A percentile compares a stretch with the other conserved stretches of the same genome.
These are phyloP conservation scores for Thielaviopsis euricoi DNA, from an alignment of 2,329 filamentous ascomycete genomes.

Conservation along the genomic window DNA sequence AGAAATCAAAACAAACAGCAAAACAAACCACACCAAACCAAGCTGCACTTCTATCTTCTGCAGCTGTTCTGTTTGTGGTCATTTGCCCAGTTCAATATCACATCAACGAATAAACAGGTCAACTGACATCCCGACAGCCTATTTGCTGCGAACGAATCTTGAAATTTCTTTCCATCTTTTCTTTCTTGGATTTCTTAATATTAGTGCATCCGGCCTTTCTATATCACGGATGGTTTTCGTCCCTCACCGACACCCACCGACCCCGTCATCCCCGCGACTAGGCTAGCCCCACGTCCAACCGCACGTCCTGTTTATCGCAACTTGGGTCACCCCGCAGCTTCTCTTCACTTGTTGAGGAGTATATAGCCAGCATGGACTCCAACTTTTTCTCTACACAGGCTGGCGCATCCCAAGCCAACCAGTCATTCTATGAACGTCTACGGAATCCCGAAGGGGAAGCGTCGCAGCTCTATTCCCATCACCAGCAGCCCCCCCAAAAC, in stretches of 20 bases:
- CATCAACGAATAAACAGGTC: neutral
- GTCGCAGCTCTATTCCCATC: neutral
- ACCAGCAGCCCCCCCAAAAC: no score
- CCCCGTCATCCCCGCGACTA: neutral
- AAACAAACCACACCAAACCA: neutral
- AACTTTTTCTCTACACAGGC: conserved; percentile 31
- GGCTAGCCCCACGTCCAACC: neutral
- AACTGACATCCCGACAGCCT: neutral
- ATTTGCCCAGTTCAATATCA: neutral
- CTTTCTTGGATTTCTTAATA: no score
- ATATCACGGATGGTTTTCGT: neutral
- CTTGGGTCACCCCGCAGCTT: neutral
- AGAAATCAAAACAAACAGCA: no score
- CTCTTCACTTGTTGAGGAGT: neutral
- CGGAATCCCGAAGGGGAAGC: conserved; percentile 14
- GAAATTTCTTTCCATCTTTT: neutral
- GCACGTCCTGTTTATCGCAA: neutral
- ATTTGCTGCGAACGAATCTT: neutral
- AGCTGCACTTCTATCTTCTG: neutral
- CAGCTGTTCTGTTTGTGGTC: neutral
- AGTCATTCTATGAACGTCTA: conserved; percentile 35
- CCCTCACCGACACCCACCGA: neutral
- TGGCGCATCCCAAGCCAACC: conserved; percentile 19
- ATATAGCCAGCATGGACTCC: conserved; percentile 11
- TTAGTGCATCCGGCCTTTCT: neutral